Evolutionary conservation across 2,329 filamentous ascomycete genomes (phyloP), one percentile per base, ranked within the genome.

Genomic region (Trichocomaceae sp.): DNA sequence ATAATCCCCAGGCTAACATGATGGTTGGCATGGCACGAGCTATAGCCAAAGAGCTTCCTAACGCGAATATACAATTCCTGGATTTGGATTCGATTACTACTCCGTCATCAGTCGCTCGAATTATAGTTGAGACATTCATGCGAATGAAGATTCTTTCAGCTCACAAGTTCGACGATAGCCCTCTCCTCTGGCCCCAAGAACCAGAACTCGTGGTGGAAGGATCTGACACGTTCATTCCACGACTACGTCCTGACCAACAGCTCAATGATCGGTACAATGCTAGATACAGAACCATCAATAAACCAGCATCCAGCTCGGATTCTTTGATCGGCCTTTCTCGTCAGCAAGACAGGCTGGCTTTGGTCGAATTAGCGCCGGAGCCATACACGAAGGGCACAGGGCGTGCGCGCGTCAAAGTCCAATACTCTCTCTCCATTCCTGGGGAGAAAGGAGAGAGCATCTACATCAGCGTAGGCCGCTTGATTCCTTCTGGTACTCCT

Each of bases 101-200:
- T 5, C 5, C 12, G 23, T 17, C 22, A 26, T 47, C 4, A 47
- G 17, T 12, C 8, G 15, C 13, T 47, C 17, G 13, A 13, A 31
- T n/a, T 4, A 6, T 31, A 12, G 4, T 8, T 12, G 13, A 26
- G 19, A 31, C 17, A 4, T 17, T 23, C 44, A 2, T 47, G 26
- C 22, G 22, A 7, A 8, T 47, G 44, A 31, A 26, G 23, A 26
- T 26, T 26, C 23, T 26, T 7, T 26, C 23, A 7, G 23, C 7
- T 26, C 22, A 17, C n/a, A 12, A 26, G 22, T 3, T 15, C 13
- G 17, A 23, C 44, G 20, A 47, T 20, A 13, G 9, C 22, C 12
- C 67, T 0, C 52, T 68, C 5, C 3, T 26, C 4, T 69, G 67
- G 65, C 62, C 59, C 5, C 55, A 59, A 1, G 67, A 69, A 50